Evolutionary conservation across 192 early-diverging fungal species (phyloP), one percentile per base, ranked within the genome.

Genomic region (Rhizoclosmatium globosum): DNA sequence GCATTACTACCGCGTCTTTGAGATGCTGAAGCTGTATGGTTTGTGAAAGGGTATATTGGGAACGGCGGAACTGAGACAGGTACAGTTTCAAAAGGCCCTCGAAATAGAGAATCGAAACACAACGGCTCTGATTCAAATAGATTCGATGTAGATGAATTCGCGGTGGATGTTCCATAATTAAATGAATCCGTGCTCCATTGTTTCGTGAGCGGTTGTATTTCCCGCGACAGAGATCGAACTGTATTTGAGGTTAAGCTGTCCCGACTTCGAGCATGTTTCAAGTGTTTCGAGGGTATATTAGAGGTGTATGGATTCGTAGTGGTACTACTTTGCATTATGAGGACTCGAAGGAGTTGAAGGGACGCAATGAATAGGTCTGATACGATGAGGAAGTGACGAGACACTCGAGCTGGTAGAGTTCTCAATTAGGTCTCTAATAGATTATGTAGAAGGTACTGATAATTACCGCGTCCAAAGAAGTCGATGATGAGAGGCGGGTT

Each of bases 401-500:
- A n/a, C n/a, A n/a, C n/a, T n/a, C n/a, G n/a, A n/a, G n/a, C n/a
- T n/a, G n/a, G n/a, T n/a, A n/a, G n/a, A n/a, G n/a, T n/a, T n/a
- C n/a, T n/a, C n/a, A n/a, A n/a, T n/a, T n/a, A n/a, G n/a, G n/a
- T n/a, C n/a, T n/a, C n/a, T n/a, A n/a, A n/a, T n/a, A n/a, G n/a
- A n/a, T n/a, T n/a, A n/a, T n/a, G n/a, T n/a, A n/a, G n/a, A n/a
- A n/a, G n/a, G n/a, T n/a, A n/a, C n/a, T n/a, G n/a, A n/a, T n/a
- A n/a, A n/a, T n/a, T n/a, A 77, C 75, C 64, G n/a, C 64, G 75
- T 21, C 75, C 75, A 67, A 77, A 77, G 64, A 77, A 77, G 47
- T 77, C 75, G 42, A 77, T 21, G 64, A 77, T 6, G 46, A 77
- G 21, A 3, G 75, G 46, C 45, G 73, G 44, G 48, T 38, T 4